Percentiles rank a stretch among this genome's conserved stretches.
phyloP scores from a whole-genome alignment of 2,329 filamentous ascomycete species.

The Pseudogymnoascus sp. region DNA sequence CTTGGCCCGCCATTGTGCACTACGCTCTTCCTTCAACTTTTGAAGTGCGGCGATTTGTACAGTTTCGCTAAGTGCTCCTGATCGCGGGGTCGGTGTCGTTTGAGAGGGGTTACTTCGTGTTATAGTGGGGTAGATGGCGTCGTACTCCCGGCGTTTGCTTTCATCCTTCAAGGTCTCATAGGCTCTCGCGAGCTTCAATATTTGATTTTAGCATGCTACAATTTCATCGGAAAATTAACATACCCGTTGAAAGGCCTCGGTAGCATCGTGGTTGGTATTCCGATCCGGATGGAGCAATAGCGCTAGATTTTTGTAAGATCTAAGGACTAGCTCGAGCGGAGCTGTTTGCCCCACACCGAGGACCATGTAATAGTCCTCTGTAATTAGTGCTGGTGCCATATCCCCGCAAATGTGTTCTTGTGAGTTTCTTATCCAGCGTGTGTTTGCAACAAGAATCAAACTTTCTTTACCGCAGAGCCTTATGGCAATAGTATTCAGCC shows the following conservation, averaged over 20 bases:
- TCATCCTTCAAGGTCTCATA: constrained; percentile 32
- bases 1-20: constrained; percentile 23
- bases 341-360: constrained; percentile 28
- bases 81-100: neutral
- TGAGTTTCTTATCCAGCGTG: neutral
- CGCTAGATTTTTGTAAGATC: constrained; percentile 30
- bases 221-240: constrained; percentile 15
- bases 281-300: constrained; percentile 31
- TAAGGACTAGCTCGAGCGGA: constrained; percentile 23
- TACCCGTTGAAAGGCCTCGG: constrained; percentile 31
- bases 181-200: constrained; percentile 27
- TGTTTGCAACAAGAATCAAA: neutral
- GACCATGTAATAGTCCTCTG: constrained; percentile 30
- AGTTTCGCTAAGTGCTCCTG: constrained; percentile 18
- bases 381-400: constrained; percentile 26
- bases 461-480: neutral
- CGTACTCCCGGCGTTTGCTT: constrained; percentile 27
- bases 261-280: constrained; percentile 27
- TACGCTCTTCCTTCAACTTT: constrained; percentile 27
- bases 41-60: constrained; percentile 25
- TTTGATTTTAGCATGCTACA: constrained; percentile 6
- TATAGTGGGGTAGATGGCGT: constrained; percentile 25
- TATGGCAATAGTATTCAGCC: neutral
- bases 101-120: constrained; percentile 14
- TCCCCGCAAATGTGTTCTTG: neutral